Evolutionary conservation across 2,329 filamentous ascomycete species (phyloP).

Genomic region (Diaporthe vexans): DNA sequence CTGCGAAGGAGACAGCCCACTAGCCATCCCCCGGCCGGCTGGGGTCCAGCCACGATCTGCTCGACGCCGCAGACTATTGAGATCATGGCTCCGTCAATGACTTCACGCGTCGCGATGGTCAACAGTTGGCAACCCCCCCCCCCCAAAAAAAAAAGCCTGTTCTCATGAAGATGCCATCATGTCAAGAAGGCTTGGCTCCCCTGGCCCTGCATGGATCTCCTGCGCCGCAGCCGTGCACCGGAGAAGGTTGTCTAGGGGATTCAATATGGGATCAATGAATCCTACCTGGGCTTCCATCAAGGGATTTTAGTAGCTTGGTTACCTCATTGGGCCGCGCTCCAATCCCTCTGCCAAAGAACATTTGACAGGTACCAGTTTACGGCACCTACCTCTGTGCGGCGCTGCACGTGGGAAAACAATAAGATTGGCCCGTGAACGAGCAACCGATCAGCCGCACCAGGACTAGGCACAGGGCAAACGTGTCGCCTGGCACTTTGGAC

Average conservation of each 20-base stretch:
- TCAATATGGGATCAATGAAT: conserved; percentile 13
- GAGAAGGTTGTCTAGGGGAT: not conserved
- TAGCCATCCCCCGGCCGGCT: not conserved
- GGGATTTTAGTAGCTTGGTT: not conserved
- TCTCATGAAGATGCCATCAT: not conserved
- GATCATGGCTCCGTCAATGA: not conserved
- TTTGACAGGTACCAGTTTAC: not conserved
- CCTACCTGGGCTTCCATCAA: conserved; percentile 1
- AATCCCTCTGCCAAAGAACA: conserved; percentile 10
- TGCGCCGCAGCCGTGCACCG: conserved; percentile 23
- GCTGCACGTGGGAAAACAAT: not conserved
- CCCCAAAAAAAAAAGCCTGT: no score
- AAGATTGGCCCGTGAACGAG: conserved; percentile 23
- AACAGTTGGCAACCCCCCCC: not conserved
- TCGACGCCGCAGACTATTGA: conserved; percentile 8
- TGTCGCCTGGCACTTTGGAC: not conserved
- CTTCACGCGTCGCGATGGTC: not conserved
- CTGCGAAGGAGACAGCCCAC: not conserved
- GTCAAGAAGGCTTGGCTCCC: not conserved
- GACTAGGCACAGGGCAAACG: not conserved
- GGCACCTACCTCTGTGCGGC: not conserved
- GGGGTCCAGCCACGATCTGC: not conserved
- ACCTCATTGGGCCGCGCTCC: not conserved
- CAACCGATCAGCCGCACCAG: not conserved
- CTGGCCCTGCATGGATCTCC: conserved; percentile 1